Evolutionary conservation across 768 basidiomycete species (phyloP), one percentile per base, ranked within the genome.

Genomic region (Tylopilus sp.): DNA sequence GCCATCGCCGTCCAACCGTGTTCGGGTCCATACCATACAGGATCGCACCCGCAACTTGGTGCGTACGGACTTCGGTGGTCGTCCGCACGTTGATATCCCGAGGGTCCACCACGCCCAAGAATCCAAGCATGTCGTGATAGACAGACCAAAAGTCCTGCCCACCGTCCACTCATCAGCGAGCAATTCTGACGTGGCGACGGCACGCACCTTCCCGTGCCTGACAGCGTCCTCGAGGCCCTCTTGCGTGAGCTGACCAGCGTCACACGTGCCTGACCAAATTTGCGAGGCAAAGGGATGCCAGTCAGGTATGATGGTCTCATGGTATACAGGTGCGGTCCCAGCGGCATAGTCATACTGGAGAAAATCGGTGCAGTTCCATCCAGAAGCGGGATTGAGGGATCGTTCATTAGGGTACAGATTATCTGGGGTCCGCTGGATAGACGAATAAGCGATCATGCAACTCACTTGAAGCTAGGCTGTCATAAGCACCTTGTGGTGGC

Each of bases 401-500:
- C 66, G 73, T 53, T 79, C 77, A 18, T 64, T 50, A 0, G 76
- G 77, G 45, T 75, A 76, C 15, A 78, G 52, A 53, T 79, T 79
- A 57, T 79, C 77, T 0, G 78, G 77, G 13, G 78, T 76, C 22
- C 77, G 65, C 77, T 78, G 33, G 15, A 48, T 15, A 18, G 21
- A 40, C 6, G 17, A 4, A 26, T 38, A 39, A 45, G 38, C 20
- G 15, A 50, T 15, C 4, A 25, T 36, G 12, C 3, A 20, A 36
- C 18, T 11, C 22, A 30, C 31, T 50, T n/a, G n/a, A n/a, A n/a
- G n/a, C n/a, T 13, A 9, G 22, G 12, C 18, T 6, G 11, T 5
- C 63, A 6, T 47, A 75, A n/a, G n/a, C n/a, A n/a, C 78, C 64
- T 79, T 79, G 61, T 79, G 77, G 40, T 79, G 77, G 23, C 77